Evolutionary conservation across 2,329 filamentous ascomycete genomes (phyloP).

Genomic region (Ilyonectria robusta): DNA sequence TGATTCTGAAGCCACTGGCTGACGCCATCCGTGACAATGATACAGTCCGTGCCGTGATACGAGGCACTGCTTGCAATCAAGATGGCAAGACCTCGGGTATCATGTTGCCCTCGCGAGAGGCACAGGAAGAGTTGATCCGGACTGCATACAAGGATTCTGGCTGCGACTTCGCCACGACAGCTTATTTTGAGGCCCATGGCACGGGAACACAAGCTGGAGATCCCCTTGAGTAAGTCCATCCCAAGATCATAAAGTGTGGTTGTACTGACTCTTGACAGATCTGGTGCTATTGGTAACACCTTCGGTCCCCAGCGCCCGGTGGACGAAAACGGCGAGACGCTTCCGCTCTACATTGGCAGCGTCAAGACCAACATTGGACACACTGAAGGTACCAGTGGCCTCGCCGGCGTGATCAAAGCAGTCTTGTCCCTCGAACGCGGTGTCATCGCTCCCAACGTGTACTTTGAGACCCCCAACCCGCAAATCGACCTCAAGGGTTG

Average conservation of each 20-base stretch:
- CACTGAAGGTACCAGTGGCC: slow-evolving; percentile 40
- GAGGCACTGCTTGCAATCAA: slow-evolving; percentile 51
- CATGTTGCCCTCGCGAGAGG: slow-evolving; percentile 52
- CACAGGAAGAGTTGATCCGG: slow-evolving; percentile 52
- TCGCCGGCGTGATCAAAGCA: slow-evolving; percentile 47
- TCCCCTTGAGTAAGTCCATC: slow-evolving; percentile 23
- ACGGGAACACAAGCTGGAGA: slow-evolving; percentile 43
- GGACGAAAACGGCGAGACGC: slow-evolving; percentile 4
- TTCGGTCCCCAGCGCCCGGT: neutral
- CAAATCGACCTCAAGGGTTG: slow-evolving; percentile 45
- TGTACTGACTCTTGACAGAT: too few species aligned
- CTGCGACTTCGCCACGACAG: slow-evolving; percentile 35
- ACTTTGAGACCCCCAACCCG: slow-evolving; percentile 39
- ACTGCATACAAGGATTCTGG: slow-evolving; percentile 46
- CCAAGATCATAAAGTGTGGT: too few species aligned
- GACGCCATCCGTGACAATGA: slow-evolving; percentile 60
- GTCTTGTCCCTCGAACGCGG: slow-evolving; percentile 42
- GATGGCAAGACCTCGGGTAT: slow-evolving; percentile 59
- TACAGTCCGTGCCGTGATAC: slow-evolving; percentile 53
- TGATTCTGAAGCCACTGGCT: slow-evolving; percentile 58
- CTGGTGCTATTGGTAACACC: too few species aligned
- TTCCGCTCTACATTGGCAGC: slow-evolving; percentile 55
- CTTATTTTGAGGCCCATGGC: slow-evolving; percentile 41
- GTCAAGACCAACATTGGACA: slow-evolving; percentile 60
- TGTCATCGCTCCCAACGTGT: slow-evolving; percentile 43